These are phyloP conservation scores for Euphorbia lathyris DNA, from an alignment of 345 rosid species.

Conservation along the genomic window DNA sequence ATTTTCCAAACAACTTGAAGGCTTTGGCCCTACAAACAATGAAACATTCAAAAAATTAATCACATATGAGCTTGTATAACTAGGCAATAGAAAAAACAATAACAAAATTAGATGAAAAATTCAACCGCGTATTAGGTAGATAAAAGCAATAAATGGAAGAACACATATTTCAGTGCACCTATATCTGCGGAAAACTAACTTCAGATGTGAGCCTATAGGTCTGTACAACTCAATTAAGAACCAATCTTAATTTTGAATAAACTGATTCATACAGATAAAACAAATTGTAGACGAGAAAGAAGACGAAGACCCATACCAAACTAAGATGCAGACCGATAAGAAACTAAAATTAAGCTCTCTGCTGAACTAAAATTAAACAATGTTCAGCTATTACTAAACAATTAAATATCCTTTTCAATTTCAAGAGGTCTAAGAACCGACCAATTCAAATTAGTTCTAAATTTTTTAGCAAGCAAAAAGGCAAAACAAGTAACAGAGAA, in stretches of 20 bases:
- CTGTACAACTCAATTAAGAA: background rate
- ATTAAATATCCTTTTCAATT: no score
- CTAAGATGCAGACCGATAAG: no score
- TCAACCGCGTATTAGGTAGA: background rate
- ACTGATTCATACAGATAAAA: background rate
- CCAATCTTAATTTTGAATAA: background rate
- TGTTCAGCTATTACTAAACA: no score
- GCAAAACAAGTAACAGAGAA: no score
- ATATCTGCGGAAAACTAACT: background rate
- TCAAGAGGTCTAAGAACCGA: no score
- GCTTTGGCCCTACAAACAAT: conserved; percentile 55
- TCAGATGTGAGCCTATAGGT: background rate
- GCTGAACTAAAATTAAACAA: no score
- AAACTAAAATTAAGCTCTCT: no score
- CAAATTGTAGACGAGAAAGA: background rate
- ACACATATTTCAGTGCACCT: background rate
- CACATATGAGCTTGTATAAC: background rate
- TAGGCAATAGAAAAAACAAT: background rate
- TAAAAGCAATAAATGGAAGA: background rate
- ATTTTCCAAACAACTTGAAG: conserved; percentile 70
- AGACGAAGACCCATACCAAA: no score
- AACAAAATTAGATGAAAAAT: background rate
- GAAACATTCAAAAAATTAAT: conserved; percentile 16
- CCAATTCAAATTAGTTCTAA: no score
- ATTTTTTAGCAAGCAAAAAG: no score